Conservation (phyloP, 495 filamentous ascomycete genomes). For the Chaetomidium leptoderma region DNA sequence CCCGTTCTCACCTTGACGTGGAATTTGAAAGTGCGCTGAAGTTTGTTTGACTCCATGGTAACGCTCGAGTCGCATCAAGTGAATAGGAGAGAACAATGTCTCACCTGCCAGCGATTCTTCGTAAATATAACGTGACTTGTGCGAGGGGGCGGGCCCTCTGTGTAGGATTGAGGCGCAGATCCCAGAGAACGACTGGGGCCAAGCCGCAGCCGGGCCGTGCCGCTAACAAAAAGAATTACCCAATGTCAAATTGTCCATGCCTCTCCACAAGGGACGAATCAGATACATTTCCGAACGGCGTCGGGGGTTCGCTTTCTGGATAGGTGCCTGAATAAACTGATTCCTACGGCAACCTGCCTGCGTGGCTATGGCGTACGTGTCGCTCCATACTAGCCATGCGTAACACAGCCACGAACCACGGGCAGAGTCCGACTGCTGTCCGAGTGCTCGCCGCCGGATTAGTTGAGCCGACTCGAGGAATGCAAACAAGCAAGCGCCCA, state of each 20-base stretch:
- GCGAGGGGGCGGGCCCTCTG: neutral
- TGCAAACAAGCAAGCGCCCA: no score
- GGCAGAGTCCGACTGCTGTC: no score
- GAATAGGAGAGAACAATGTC: neutral
- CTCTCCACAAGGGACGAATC: neutral
- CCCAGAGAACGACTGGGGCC: neutral
- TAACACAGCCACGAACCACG: no score
- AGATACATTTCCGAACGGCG: neutral
- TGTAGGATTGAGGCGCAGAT: neutral
- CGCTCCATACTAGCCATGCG: no score
- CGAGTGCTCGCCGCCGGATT: no score
- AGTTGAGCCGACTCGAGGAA: no score
- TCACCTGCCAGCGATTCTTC: neutral
- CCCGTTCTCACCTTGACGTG: slow-evolving; percentile 20
- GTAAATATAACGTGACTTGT: neutral
- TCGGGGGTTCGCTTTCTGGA: neutral
- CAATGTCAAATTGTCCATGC: no score
- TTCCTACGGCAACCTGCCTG: no score
- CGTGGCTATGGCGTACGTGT: no score
- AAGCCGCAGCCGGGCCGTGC: neutral
- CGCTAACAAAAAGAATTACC: neutral
- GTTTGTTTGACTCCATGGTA: neutral
- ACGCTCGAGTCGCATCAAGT: neutral
- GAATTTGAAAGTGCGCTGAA: neutral
- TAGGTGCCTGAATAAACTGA: neutral